A percentile compares a stretch with the other conserved stretches of the same genome.
Conservation (phyloP, 2,329 filamentous ascomycete species). For the Fusarium proliferatum region DNA sequence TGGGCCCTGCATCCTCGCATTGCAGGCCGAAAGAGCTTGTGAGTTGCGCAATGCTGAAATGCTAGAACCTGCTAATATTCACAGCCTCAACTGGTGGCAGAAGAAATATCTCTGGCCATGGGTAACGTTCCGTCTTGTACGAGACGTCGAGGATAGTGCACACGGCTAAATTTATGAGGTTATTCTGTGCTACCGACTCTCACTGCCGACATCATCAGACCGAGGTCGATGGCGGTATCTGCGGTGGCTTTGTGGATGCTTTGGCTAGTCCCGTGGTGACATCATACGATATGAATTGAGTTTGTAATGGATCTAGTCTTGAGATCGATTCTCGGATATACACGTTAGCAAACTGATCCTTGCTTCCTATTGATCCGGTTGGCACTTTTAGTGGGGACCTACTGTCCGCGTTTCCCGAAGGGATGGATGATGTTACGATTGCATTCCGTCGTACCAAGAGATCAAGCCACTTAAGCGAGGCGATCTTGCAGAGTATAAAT, state of each 20-base stretch:
- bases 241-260: slow-evolving; percentile 19
- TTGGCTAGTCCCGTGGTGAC: slow-evolving; percentile 21
- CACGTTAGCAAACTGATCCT: background rate
- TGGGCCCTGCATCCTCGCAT: slow-evolving; percentile 31
- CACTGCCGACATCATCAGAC: slow-evolving; percentile 13
- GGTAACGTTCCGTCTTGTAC: slow-evolving; percentile 28
- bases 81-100: slow-evolving; percentile 35
- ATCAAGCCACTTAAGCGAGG: background rate
- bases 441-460: background rate
- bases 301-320: slow-evolving; percentile 2
- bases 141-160: background rate
- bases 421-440: slow-evolving; percentile 9
- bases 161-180: background rate
- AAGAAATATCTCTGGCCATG: slow-evolving; percentile 30
- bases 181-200: slow-evolving; percentile 1
- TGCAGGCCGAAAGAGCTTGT: slow-evolving; percentile 28
- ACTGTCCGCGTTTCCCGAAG: slow-evolving; percentile 15
- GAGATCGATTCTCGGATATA: slow-evolving; percentile 28
- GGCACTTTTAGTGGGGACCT: slow-evolving; percentile 10
- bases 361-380: background rate
- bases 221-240: background rate
- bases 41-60: background rate
- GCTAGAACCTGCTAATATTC: background rate
- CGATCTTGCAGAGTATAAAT: background rate
- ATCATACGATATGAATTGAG: slow-evolving; percentile 33